phyloP scores from a whole-genome alignment of 345 rosid species.

The Dovyalis caffra region DNA sequence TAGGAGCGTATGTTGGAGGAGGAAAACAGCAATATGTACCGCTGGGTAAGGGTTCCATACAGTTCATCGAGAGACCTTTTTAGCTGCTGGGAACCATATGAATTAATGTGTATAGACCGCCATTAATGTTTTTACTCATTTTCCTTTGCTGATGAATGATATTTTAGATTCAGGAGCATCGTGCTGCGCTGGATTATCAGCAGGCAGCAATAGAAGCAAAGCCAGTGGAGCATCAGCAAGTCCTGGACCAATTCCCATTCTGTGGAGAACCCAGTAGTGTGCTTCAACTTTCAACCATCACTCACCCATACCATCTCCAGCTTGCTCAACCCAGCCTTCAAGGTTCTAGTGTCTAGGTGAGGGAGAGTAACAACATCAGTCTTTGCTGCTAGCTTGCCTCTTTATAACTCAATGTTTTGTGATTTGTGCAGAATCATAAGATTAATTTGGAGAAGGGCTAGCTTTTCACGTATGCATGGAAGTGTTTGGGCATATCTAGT shows the following conservation, averaged over 20 bases:
- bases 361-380: neutral
- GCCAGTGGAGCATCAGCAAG: conserved; percentile 48
- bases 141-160: neutral
- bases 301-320: conserved; percentile 60
- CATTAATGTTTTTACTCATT: neutral
- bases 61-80: neutral
- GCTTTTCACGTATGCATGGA: neutral
- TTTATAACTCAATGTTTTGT: neutral
- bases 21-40: conserved; percentile 63
- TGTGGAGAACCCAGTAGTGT: conserved; percentile 60
- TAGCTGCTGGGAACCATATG: neutral
- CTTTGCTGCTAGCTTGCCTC: neutral
- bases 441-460: neutral
- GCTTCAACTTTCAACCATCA: conserved; percentile 62
- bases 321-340: conserved; percentile 68
- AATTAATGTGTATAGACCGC: neutral
- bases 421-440: neutral
- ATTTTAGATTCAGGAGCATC: conserved; percentile 55
- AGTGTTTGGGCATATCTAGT: neutral
- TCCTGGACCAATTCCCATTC: conserved; percentile 59
- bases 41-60: conserved; percentile 43
- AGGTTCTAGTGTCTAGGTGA: conserved; percentile 14
- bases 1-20: conserved; percentile 71
- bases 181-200: conserved; percentile 48
- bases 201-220: conserved; percentile 53